Evolutionary conservation across 495 filamentous ascomycete species (phyloP).

Genomic region (Amniculicola lignicola): DNA sequence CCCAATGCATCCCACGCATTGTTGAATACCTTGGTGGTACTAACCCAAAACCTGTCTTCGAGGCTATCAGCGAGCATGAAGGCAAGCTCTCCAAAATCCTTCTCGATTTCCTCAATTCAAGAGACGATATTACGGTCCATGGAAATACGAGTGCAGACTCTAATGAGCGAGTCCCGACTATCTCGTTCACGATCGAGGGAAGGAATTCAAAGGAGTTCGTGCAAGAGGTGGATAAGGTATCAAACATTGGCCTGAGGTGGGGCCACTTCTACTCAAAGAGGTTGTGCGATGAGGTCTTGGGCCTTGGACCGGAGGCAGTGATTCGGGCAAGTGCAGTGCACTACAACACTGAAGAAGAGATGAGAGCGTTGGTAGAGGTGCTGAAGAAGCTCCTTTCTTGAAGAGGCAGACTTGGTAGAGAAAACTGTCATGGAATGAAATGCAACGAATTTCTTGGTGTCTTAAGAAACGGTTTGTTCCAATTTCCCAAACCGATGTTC

Average conservation of each 20-base stretch:
- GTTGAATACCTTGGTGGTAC: constrained; percentile 52
- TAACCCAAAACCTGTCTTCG: constrained; percentile 41
- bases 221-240: constrained; percentile 56
- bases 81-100: constrained; percentile 56
- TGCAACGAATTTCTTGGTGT: no score
- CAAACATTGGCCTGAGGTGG: constrained; percentile 59
- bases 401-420: no score
- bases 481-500: no score
- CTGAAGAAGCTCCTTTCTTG: constrained; percentile 26
- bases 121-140: constrained; percentile 53
- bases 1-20: constrained; percentile 56
- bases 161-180: constrained; percentile 55
- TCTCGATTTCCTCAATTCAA: constrained; percentile 52
- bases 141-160: constrained; percentile 51
- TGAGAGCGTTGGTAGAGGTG: constrained; percentile 38
- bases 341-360: constrained; percentile 68
- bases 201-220: constrained; percentile 57
- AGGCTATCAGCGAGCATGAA: constrained; percentile 56
- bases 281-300: constrained; percentile 58
- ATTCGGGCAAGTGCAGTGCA: constrained; percentile 69
- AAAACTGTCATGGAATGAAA: no score
- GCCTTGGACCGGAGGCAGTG: constrained; percentile 58
- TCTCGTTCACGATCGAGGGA: constrained; percentile 63
- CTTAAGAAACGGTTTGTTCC: no score
- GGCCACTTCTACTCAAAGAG: constrained; percentile 66